Conservation (phyloP, 148 eudicot genomes). For the Rhododendron ovatum region DNA sequence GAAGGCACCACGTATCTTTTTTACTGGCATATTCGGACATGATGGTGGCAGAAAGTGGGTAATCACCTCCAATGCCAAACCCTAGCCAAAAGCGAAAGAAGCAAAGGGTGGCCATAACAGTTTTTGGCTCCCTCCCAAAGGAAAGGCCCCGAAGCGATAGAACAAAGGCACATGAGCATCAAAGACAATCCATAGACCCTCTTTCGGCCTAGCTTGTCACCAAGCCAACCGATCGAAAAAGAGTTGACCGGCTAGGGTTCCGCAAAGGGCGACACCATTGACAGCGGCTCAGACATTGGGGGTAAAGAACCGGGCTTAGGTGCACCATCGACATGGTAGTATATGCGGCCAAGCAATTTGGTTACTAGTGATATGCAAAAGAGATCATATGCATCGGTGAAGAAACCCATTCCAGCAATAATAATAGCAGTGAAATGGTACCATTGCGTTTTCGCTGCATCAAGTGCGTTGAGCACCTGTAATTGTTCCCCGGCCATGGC, state of each 20-base stretch:
- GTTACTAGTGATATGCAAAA: conserved; percentile 36
- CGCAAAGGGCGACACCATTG: conserved; percentile 26
- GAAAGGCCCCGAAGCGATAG: conserved; percentile 34
- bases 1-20: conserved; percentile 32
- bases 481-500: conserved; percentile 24
- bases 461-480: conserved; percentile 32
- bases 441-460: conserved; percentile 23
- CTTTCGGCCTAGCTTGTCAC: conserved; percentile 29
- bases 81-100: conserved; percentile 37
- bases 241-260: conserved; percentile 28
- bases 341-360: conserved; percentile 29
- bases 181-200: conserved; percentile 31
- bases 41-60: conserved; percentile 33
- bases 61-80: conserved; percentile 34
- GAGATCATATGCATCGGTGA: conserved; percentile 33
- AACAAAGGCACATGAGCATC: conserved; percentile 27
- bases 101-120: conserved; percentile 28
- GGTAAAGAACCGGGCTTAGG: conserved; percentile 24
- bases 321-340: conserved; percentile 23
- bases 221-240: conserved; percentile 38
- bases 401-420: conserved; percentile 34
- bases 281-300: conserved; percentile 30
- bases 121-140: conserved; percentile 19
- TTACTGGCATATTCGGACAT: conserved; percentile 34
- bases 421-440: conserved; percentile 36